A percentile compares a stretch with the other conserved stretches of the same genome.
Conservation (phyloP, 306 rosid species). For the Abrus precatorius region DNA sequence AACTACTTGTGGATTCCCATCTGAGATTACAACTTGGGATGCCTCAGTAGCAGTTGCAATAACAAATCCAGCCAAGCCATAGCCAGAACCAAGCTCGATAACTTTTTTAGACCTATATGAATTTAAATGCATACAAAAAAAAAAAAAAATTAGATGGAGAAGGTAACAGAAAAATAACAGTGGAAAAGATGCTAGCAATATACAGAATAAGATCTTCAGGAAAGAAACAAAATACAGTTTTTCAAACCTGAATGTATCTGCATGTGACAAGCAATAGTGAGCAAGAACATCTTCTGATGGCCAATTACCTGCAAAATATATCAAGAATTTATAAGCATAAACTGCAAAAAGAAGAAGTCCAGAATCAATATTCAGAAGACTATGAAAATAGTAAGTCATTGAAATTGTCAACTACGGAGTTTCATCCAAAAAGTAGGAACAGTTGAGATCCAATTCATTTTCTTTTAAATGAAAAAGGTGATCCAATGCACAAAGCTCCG, state of each 20-base stretch:
- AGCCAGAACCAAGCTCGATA: slow-evolving; percentile 95
- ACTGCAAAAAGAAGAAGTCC: slow-evolving; percentile 9
- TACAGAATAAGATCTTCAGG: slow-evolving; percentile 24
- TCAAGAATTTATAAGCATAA: slow-evolving; percentile 23
- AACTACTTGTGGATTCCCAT: slow-evolving; percentile 95
- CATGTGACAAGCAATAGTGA: slow-evolving; percentile 72
- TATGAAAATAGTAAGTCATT: not conserved
- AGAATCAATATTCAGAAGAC: slow-evolving; percentile 17
- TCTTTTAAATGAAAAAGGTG: not conserved
- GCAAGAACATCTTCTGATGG: slow-evolving; percentile 98
- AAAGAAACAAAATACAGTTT: slow-evolving; percentile 11
- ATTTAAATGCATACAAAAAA: slow-evolving; percentile 12
- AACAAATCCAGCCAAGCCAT: slow-evolving; percentile 93
- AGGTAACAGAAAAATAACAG: slow-evolving; percentile 39
- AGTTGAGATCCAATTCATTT: slow-evolving; percentile 26
- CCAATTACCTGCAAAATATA: slow-evolving; percentile 84
- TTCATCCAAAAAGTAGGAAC: slow-evolving; percentile 23
- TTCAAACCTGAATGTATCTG: slow-evolving; percentile 76
- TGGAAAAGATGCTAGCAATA: slow-evolving; percentile 36
- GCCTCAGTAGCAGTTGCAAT: slow-evolving; percentile 84
- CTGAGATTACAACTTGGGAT: slow-evolving; percentile 85
- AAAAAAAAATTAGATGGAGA: slow-evolving; percentile 21
- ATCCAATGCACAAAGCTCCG: not conserved
- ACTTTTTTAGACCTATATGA: slow-evolving; percentile 79
- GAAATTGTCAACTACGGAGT: slow-evolving; percentile 21